Conservation (phyloP, 1,139 yeast genomes). For the Saccharomyces hybrid region DNA sequence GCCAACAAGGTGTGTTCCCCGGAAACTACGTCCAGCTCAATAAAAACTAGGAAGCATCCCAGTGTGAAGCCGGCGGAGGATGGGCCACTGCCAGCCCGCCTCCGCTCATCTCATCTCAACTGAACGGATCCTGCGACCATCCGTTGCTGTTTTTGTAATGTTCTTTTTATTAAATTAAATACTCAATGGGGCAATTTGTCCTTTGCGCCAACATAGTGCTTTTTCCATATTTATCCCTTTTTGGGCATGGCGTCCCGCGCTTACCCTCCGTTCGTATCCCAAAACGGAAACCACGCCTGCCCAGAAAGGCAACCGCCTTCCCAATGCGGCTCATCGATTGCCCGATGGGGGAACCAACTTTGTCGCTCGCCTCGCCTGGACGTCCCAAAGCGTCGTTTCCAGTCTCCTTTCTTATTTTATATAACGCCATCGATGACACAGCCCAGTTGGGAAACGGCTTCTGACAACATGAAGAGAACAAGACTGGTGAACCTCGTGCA, state of each 20-base stretch:
- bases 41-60: neutral
- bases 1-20: slow-evolving; percentile 86
- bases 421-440: neutral
- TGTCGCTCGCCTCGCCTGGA: neutral
- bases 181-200: neutral
- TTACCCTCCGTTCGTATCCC: neutral
- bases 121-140: no score
- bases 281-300: neutral
- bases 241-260: neutral
- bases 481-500: neutral
- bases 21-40: slow-evolving; percentile 86
- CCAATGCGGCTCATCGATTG: neutral
- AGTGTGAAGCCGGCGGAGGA: no score
- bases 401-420: neutral
- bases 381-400: neutral
- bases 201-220: neutral
- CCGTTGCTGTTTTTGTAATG: neutral
- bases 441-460: neutral
- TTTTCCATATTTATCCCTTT: neutral
- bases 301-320: neutral
- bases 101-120: no score
- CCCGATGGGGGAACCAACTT: neutral
- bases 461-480: neutral
- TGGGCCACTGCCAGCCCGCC: no score
- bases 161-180: neutral